These are phyloP conservation scores for Coemansia sp. DNA, from an alignment of 192 early-diverging fungal genomes.

Conservation along the genomic window DNA sequence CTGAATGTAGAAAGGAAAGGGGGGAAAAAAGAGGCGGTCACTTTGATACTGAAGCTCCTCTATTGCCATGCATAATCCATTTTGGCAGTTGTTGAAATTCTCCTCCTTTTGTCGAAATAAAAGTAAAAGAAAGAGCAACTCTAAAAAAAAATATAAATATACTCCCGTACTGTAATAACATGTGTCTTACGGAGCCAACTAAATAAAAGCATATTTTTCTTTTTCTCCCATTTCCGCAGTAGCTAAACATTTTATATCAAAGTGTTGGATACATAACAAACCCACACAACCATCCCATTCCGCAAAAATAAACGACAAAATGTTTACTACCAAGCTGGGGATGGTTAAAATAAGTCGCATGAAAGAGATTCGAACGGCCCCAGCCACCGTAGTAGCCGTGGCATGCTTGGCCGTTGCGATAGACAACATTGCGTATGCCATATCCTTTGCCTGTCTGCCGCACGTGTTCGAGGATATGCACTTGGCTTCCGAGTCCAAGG, in stretches of 20 bases:
- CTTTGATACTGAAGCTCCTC: neutral
- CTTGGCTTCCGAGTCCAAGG: conserved; percentile 33
- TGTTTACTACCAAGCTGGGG: neutral
- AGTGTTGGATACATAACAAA: neutral
- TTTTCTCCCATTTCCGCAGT: neutral
- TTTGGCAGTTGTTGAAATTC: neutral
- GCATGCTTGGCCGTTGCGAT: conserved; percentile 34
- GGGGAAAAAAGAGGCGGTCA: neutral
- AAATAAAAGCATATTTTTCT: neutral
- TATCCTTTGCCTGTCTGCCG: conserved; percentile 46
- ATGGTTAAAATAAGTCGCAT: conserved; percentile 3
- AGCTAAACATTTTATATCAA: too few relatives aligned
- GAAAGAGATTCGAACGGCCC: conserved; percentile 15
- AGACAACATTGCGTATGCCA: conserved; percentile 39
- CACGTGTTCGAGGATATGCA: conserved; percentile 50
- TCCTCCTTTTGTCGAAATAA: neutral
- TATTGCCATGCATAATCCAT: conserved; percentile 4
- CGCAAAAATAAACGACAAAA: neutral
- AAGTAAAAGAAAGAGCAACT: neutral
- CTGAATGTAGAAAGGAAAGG: neutral
- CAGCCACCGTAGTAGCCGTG: conserved; percentile 23
- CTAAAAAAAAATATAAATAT: neutral
- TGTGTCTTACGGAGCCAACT: neutral
- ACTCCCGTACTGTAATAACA: neutral
- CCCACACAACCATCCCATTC: neutral